Conservation (phyloP, 169 alveolate species). For the Miamiensis avidus region DNA sequence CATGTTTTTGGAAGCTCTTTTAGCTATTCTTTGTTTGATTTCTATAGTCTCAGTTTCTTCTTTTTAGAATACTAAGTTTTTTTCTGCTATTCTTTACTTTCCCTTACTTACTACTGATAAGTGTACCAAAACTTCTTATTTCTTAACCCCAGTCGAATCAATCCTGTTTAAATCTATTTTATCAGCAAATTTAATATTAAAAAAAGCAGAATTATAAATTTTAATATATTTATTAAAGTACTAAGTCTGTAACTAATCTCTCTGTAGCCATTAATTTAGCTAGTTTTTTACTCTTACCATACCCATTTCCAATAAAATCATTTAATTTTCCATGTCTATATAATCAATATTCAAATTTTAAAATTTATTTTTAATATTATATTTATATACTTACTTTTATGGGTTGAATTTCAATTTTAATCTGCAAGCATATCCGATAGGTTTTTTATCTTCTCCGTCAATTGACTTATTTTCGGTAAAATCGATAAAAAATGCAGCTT, state of each 20-base stretch:
- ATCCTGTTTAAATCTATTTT: conserved; percentile 4
- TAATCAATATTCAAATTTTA: too few species aligned
- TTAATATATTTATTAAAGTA: too few species aligned
- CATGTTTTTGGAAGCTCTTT: conserved; percentile 1
- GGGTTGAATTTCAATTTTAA: neutral
- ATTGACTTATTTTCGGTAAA: neutral
- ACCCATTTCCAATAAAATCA: conserved; percentile 13
- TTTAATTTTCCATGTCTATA: conserved; percentile 19
- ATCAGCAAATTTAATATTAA: too few species aligned
- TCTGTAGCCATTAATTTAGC: conserved; percentile 20
- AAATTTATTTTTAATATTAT: too few species aligned
- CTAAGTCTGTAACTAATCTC: conserved; percentile 15
- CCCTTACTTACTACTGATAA: neutral
- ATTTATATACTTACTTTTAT: neutral
- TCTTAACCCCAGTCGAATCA: conserved; percentile 9
- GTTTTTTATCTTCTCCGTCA: neutral
- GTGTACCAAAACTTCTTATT: neutral
- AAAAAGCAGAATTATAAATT: too few species aligned
- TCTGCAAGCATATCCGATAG: neutral
- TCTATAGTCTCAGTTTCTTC: neutral
- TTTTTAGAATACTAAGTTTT: neutral
- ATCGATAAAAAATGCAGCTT: neutral
- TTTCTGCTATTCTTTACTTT: neutral
- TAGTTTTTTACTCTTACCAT: conserved; percentile 13
- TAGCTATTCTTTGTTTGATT: conserved; percentile 5